phyloP scores from a whole-genome alignment of 805 yeast genomes.

The Lipomyces japonicus region DNA sequence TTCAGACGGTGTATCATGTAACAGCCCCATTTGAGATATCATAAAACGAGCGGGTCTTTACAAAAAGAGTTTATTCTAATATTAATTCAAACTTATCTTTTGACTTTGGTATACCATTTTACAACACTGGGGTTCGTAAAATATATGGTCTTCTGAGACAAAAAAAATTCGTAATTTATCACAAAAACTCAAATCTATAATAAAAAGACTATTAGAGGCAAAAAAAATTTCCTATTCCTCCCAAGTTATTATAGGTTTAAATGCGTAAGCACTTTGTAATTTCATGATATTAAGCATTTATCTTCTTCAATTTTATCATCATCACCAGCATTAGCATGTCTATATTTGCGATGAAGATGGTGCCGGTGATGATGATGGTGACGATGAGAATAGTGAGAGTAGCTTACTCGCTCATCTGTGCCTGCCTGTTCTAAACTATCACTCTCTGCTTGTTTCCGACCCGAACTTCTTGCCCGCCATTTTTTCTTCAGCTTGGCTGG shows the following conservation, averaged over 20 bases:
- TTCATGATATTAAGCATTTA: constrained; percentile 8
- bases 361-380: not conserved
- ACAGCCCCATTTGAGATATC: too few relatives aligned
- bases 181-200: not conserved
- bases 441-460: not conserved
- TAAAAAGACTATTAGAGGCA: not conserved
- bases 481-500: not conserved
- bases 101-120: too few relatives aligned
- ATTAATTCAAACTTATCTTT: too few relatives aligned
- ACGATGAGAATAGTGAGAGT: not conserved
- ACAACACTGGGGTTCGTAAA: too few relatives aligned
- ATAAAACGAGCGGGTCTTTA: too few relatives aligned
- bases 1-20: too few relatives aligned
- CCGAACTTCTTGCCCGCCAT: constrained; percentile 1
- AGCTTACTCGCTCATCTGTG: not conserved
- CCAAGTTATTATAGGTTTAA: too few relatives aligned
- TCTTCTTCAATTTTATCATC: constrained; percentile 13
- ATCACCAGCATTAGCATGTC: not conserved
- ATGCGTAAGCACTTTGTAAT: too few relatives aligned
- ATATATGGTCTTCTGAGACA: too few relatives aligned
- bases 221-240: too few relatives aligned
- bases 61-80: too few relatives aligned
- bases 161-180: not conserved
- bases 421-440: not conserved
- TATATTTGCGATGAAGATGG: not conserved